A percentile compares a stretch with the other conserved stretches of the same genome.
These are phyloP conservation scores for Daldinia loculata DNA, from an alignment of 495 filamentous ascomycete genomes.

Conservation along the genomic window DNA sequence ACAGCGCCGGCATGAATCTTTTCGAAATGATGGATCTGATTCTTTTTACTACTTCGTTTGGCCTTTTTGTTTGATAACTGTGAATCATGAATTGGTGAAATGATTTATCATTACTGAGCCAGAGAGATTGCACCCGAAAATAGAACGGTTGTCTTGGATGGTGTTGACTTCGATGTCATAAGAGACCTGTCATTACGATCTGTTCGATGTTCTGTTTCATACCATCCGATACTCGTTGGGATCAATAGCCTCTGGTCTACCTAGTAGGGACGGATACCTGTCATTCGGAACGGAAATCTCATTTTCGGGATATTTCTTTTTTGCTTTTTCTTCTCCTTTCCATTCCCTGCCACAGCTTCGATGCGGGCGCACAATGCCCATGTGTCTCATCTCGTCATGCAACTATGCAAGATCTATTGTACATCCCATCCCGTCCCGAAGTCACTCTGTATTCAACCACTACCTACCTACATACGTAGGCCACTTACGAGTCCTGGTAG, in stretches of 20 bases:
- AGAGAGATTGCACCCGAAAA: background rate
- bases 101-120: conserved; percentile 8
- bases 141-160: background rate
- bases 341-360: background rate
- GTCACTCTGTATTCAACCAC: background rate
- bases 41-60: conserved; percentile 13
- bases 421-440: conserved; percentile 3
- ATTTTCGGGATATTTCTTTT: conserved; percentile 1
- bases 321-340: background rate
- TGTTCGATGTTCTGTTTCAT: conserved; percentile 1
- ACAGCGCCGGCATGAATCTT: conserved; percentile 49
- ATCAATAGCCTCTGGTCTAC: conserved; percentile 24
- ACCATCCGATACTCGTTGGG: conserved; percentile 1
- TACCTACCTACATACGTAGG: background rate
- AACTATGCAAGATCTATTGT: conserved; percentile 36
- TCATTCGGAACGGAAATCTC: background rate
- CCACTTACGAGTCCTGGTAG: background rate
- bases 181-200: conserved; percentile 27
- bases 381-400: conserved; percentile 30
- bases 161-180: conserved; percentile 16
- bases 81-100: background rate
- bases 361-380: conserved; percentile 17
- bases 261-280: background rate
- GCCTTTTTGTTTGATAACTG: background rate
- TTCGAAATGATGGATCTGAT: conserved; percentile 48